phyloP scores from a whole-genome alignment of 257 asterid species.

The Scutellaria barbata region DNA sequence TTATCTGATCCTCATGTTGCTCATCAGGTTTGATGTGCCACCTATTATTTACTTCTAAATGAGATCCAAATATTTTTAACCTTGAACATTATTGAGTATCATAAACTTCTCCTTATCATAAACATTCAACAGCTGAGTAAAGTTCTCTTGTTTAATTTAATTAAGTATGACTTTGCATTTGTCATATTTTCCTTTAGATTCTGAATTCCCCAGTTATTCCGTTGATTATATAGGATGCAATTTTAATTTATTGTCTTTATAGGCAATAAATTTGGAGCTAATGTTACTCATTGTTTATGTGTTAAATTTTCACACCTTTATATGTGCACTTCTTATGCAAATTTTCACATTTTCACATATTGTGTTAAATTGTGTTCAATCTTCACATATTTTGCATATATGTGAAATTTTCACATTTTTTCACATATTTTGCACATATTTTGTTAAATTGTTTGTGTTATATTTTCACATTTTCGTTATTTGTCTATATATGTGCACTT shows the following conservation, averaged over 20 bases:
- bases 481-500: no score
- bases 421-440: no score
- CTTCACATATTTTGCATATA: no score
- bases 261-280: slow-evolving; percentile 1
- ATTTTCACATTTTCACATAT: neutral
- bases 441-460: neutral
- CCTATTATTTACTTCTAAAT: slow-evolving; percentile 13
- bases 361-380: no score
- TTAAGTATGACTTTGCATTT: no score
- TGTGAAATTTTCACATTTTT: no score
- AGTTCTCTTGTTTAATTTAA: no score
- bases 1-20: slow-evolving; percentile 43
- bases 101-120: neutral
- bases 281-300: neutral
- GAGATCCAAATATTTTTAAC: slow-evolving; percentile 1
- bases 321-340: neutral
- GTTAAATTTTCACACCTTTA: neutral
- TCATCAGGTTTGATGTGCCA: slow-evolving; percentile 53
- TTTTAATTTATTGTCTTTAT: neutral
- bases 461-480: neutral
- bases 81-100: slow-evolving; percentile 14
- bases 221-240: neutral
- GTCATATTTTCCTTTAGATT: neutral
- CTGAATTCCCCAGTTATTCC: neutral
- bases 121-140: no score